Conservation (phyloP, 2,329 filamentous ascomycete genomes). For the Colletotrichum incanum region DNA sequence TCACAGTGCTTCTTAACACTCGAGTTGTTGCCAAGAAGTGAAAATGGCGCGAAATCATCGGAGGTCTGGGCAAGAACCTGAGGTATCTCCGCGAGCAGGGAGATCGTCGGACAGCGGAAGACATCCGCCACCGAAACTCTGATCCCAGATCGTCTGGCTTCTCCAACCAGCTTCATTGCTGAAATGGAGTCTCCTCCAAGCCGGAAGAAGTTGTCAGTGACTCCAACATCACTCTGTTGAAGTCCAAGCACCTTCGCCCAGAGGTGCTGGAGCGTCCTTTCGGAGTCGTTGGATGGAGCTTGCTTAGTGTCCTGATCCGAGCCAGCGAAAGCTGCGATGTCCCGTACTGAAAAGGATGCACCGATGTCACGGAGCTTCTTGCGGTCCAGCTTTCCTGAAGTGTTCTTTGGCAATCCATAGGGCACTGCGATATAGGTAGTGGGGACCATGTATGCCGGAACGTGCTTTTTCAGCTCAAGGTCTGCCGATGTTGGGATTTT, state of each 20-base stretch:
- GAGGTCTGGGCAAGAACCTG: background rate
- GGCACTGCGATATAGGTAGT: slow-evolving; percentile 34
- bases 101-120: slow-evolving; percentile 8
- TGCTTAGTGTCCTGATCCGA: slow-evolving; percentile 5
- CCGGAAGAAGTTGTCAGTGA: slow-evolving; percentile 46
- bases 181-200: slow-evolving; percentile 47
- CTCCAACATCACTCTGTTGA: background rate
- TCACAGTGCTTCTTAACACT: background rate
- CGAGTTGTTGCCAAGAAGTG: background rate
- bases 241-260: slow-evolving; percentile 15
- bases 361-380: slow-evolving; percentile 21
- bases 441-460: slow-evolving; percentile 43
- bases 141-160: slow-evolving; percentile 3
- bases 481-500: background rate
- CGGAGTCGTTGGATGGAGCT: background rate
- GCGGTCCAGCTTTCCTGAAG: slow-evolving; percentile 43
- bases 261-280: background rate
- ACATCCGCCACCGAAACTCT: slow-evolving; percentile 22
- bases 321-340: slow-evolving; percentile 2
- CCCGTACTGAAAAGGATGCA: background rate
- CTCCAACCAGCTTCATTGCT: slow-evolving; percentile 45
- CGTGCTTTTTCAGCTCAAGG: slow-evolving; percentile 14
- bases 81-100: slow-evolving; percentile 11
- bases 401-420: slow-evolving; percentile 35
- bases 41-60: background rate